Conservation (phyloP, 2,329 filamentous ascomycete species). For the Dactylellina haptotyla region DNA sequence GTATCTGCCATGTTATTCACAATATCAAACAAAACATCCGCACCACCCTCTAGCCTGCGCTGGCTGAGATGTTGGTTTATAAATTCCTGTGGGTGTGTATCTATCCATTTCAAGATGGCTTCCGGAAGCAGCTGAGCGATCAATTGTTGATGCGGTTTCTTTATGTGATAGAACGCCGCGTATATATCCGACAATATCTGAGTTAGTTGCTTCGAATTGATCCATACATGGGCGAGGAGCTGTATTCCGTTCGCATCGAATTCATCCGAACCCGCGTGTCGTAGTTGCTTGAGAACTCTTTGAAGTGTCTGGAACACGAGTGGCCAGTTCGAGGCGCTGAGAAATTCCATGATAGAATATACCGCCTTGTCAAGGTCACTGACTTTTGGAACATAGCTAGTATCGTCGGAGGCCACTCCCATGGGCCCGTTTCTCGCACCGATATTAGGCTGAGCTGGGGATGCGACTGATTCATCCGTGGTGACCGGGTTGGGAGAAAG, state of each 20-base stretch:
- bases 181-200: constrained; percentile 73
- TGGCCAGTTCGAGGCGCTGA: constrained; percentile 73
- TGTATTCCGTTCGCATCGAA: constrained; percentile 62
- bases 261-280: constrained; percentile 55
- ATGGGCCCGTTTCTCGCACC: constrained; percentile 35
- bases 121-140: constrained; percentile 72
- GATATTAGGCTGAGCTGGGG: constrained; percentile 23
- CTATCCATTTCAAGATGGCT: constrained; percentile 73
- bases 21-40: constrained; percentile 77
- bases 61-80: constrained; percentile 71
- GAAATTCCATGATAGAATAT: constrained; percentile 68
- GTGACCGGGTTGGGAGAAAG: constrained; percentile 54
- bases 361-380: constrained; percentile 57
- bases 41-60: constrained; percentile 72
- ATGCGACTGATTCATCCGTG: constrained; percentile 40
- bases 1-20: constrained; percentile 71
- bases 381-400: constrained; percentile 54
- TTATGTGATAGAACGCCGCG: constrained; percentile 74
- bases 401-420: constrained; percentile 34
- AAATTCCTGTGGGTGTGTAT: constrained; percentile 73
- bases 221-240: constrained; percentile 72
- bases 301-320: constrained; percentile 62
- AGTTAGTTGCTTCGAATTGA: constrained; percentile 71
- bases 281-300: constrained; percentile 56
- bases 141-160: constrained; percentile 72